Percentiles rank a stretch among this genome's conserved stretches.
These are phyloP conservation scores for Bipolaris victoriae DNA, from an alignment of 2,329 filamentous ascomycete genomes.

Conservation along the genomic window DNA sequence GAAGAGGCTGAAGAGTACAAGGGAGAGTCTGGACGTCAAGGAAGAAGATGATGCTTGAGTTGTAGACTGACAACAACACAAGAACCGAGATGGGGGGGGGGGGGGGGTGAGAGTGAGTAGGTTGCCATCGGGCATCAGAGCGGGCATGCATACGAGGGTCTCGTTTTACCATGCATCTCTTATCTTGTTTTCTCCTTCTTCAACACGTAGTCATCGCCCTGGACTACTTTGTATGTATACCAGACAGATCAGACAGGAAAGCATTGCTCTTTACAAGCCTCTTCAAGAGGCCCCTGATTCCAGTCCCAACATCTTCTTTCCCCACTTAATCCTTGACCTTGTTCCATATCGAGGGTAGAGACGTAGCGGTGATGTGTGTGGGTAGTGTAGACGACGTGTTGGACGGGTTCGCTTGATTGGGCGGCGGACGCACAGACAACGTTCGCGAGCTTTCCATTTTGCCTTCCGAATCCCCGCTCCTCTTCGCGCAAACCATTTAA, in stretches of 20 bases:
- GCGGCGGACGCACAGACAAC: conserved; percentile 18
- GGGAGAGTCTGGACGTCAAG: background rate
- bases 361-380: conserved; percentile 31
- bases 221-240: conserved; percentile 44
- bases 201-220: conserved; percentile 42
- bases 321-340: conserved; percentile 60
- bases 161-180: background rate
- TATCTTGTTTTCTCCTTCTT: conserved; percentile 25
- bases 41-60: conserved; percentile 1
- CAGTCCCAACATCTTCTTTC: conserved; percentile 23
- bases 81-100: background rate
- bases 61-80: background rate
- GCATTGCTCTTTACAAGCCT: conserved; percentile 33
- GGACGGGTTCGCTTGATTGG: conserved; percentile 22
- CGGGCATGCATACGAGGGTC: too few species aligned
- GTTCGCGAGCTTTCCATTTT: conserved; percentile 23
- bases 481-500: conserved; percentile 13
- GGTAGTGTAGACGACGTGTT: conserved; percentile 1
- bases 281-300: conserved; percentile 32
- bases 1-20: too few species aligned
- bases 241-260: conserved; percentile 49
- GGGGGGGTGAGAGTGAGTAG: background rate
- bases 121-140: background rate
- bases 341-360: conserved; percentile 71
- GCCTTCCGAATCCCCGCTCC: conserved; percentile 14